These are phyloP conservation scores for Arxiozyma bovina DNA, from an alignment of 1,139 yeast species.

Conservation along the genomic window DNA sequence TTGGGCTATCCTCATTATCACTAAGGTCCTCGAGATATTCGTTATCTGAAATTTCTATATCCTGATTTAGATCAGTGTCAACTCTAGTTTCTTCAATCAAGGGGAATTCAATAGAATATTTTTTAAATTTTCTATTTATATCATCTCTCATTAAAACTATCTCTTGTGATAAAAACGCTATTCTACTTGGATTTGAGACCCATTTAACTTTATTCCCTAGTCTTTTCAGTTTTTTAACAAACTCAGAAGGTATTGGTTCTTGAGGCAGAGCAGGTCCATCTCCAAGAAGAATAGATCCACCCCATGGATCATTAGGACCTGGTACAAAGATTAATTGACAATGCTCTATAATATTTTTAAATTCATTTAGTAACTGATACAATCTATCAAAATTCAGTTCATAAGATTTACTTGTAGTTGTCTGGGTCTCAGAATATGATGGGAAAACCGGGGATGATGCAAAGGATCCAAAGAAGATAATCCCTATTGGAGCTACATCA, in stretches of 20 bases:
- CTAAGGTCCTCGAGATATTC: not conserved
- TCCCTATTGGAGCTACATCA: conserved; percentile 48
- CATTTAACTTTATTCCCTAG: conserved; percentile 58
- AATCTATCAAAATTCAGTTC: conserved; percentile 67
- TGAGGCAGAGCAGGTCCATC: conserved; percentile 45
- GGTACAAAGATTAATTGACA: conserved; percentile 64
- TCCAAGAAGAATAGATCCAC: not conserved
- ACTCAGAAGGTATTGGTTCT: conserved; percentile 56
- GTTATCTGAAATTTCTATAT: not conserved
- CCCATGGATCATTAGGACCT: conserved; percentile 91
- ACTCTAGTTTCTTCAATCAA: conserved; percentile 31
- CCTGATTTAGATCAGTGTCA: not conserved
- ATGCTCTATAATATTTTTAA: conserved; percentile 37
- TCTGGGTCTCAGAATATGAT: conserved; percentile 35
- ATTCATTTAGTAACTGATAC: conserved; percentile 46
- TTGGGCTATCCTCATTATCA: conserved; percentile 1
- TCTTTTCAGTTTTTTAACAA: conserved; percentile 58
- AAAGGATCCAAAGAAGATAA: conserved; percentile 64
- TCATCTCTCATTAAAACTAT: conserved; percentile 68
- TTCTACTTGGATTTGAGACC: conserved; percentile 69
- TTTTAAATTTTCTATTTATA: conserved; percentile 55
- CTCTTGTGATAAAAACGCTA: conserved; percentile 78
- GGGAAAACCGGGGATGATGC: conserved; percentile 47
- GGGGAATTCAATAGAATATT: conserved; percentile 56
- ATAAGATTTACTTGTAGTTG: conserved; percentile 41